A percentile compares a stretch with the other conserved stretches of the same genome.
Evolutionary conservation across 1,284 basidiomycete species (phyloP).

Genomic region (Schizophyllum amplum): DNA sequence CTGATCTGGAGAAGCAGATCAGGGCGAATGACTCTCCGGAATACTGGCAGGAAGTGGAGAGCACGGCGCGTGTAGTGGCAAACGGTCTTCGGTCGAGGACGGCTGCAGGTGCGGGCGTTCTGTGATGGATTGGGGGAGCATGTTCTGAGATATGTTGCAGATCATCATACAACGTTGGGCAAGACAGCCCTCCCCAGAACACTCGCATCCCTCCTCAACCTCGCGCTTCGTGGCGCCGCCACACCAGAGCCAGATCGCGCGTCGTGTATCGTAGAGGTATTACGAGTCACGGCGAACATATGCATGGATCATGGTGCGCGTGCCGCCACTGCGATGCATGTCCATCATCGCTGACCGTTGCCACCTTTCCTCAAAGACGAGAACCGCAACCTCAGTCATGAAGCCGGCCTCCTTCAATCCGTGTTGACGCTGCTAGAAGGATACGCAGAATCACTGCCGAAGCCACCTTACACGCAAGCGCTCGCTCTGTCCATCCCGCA

Average conservation of each 20-base stretch:
- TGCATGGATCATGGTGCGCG: slow-evolving; percentile 71
- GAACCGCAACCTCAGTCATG: slow-evolving; percentile 62
- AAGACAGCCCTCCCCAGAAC: slow-evolving; percentile 54
- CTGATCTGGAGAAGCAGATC: slow-evolving; percentile 5
- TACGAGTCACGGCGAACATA: slow-evolving; percentile 70
- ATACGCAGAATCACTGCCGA: slow-evolving; percentile 49
- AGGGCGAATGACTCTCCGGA: not conserved
- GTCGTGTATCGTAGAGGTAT: slow-evolving; percentile 51
- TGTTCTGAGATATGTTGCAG: slow-evolving; percentile 33
- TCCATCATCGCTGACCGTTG: not conserved
- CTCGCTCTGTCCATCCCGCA: slow-evolving; percentile 48
- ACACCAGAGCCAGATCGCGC: slow-evolving; percentile 37
- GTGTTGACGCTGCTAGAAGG: slow-evolving; percentile 60
- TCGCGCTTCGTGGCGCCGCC: slow-evolving; percentile 40
- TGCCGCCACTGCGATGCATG: not conserved
- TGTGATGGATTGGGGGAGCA: slow-evolving; percentile 8
- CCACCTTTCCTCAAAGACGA: slow-evolving; percentile 30
- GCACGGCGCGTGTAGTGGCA: slow-evolving; percentile 47
- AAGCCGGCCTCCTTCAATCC: slow-evolving; percentile 59
- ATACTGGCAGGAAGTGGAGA: slow-evolving; percentile 44
- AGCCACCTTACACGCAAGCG: slow-evolving; percentile 31
- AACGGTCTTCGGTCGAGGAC: slow-evolving; percentile 51
- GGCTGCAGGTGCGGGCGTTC: slow-evolving; percentile 27
- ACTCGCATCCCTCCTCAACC: slow-evolving; percentile 49
- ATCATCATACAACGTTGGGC: slow-evolving; percentile 65